phyloP scores from a whole-genome alignment of 768 basidiomycete species.

The Lactifluus pinguis region DNA sequence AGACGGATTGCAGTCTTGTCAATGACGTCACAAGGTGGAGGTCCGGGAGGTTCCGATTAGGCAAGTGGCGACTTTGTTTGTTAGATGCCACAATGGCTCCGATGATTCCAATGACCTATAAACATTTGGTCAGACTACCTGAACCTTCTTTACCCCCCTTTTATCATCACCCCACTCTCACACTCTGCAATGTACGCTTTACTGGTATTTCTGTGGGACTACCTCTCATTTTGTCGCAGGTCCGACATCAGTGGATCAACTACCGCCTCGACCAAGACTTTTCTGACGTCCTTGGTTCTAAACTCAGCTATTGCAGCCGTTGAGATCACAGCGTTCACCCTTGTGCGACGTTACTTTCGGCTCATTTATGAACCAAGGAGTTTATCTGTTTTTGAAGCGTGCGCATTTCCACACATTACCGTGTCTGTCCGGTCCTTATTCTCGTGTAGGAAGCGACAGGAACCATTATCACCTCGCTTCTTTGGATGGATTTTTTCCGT shows the following conservation, averaged over 20 bases:
- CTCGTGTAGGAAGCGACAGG: constrained; percentile 44
- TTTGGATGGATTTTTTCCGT: constrained; percentile 63
- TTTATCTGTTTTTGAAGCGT: constrained; percentile 44
- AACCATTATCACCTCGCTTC: constrained; percentile 39
- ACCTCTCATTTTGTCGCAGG: constrained; percentile 22
- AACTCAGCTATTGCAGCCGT: constrained; percentile 65
- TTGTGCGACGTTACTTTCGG: constrained; percentile 78
- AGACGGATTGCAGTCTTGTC: no score
- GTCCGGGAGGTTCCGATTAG: no score
- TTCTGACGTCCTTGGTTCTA: constrained; percentile 78
- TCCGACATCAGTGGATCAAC: constrained; percentile 36
- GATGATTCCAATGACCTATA: neutral
- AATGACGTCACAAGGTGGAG: no score
- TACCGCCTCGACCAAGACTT: constrained; percentile 66
- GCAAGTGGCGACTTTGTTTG: no score
- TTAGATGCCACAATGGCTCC: neutral
- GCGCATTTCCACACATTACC: constrained; percentile 20
- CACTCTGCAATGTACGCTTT: constrained; percentile 4
- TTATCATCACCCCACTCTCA: neutral
- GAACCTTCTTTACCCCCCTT: neutral
- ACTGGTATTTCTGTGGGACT: neutral
- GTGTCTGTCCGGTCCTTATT: neutral
- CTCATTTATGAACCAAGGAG: constrained; percentile 86
- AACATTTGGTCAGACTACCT: neutral
- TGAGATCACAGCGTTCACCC: constrained; percentile 71